Percentiles rank a stretch among this genome's conserved stretches.
phyloP scores from a whole-genome alignment of 1,284 basidiomycete species.

The Coniophora puteana region DNA sequence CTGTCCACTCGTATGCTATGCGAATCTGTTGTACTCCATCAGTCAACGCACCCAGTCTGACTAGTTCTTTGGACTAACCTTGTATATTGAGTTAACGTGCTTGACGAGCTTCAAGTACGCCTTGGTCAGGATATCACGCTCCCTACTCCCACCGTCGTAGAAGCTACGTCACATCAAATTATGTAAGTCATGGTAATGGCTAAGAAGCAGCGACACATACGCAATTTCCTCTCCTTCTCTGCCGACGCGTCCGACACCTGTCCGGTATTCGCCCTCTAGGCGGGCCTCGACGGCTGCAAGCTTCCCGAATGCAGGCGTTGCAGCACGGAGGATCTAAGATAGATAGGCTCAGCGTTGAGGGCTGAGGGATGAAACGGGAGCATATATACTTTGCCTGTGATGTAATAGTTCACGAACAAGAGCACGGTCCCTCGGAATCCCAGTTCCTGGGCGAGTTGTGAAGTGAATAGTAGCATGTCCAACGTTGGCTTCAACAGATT shows the following conservation, averaged over 20 bases:
- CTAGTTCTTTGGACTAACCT: too few relatives aligned
- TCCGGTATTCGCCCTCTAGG: slow-evolving; percentile 86
- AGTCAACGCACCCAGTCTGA: too few relatives aligned
- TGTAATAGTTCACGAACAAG: slow-evolving; percentile 82
- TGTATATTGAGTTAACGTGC: slow-evolving; percentile 92
- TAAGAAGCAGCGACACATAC: slow-evolving; percentile 37
- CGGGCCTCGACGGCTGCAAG: slow-evolving; percentile 89
- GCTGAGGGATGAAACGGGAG: neutral
- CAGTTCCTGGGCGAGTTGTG: slow-evolving; percentile 84
- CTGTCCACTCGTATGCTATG: slow-evolving; percentile 86
- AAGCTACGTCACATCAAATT: slow-evolving; percentile 58
- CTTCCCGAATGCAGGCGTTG: slow-evolving; percentile 92
- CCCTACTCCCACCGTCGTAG: slow-evolving; percentile 86
- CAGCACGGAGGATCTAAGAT: slow-evolving; percentile 70
- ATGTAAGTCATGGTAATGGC: slow-evolving; percentile 2
- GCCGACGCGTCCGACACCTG: slow-evolving; percentile 84
- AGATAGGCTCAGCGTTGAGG: neutral
- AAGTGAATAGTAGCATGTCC: slow-evolving; percentile 91
- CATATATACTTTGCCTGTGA: slow-evolving; percentile 54
- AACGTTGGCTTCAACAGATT: slow-evolving; percentile 85
- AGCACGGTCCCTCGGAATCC: slow-evolving; percentile 79
- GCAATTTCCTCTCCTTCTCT: slow-evolving; percentile 94
- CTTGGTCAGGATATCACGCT: slow-evolving; percentile 78
- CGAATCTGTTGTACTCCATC: too few relatives aligned
- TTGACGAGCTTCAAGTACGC: slow-evolving; percentile 82